phyloP scores from a whole-genome alignment of 768 basidiomycete genomes.

The Dendrothele bispora region DNA sequence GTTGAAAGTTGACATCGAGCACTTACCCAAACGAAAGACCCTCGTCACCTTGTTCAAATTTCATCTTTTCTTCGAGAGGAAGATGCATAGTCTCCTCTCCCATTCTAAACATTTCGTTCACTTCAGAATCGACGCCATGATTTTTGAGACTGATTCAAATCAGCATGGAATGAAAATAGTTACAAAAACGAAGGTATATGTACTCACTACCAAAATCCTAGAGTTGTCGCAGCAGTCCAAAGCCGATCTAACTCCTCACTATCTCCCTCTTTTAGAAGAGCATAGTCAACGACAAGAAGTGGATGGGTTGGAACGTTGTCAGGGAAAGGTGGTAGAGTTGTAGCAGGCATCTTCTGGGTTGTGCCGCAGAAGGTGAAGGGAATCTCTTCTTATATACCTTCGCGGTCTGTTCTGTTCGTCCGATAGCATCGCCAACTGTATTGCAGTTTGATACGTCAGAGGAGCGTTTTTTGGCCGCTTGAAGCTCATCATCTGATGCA shows the following conservation, averaged over 20 bases:
- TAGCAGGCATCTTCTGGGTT: conserved; percentile 3
- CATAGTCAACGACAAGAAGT: conserved; percentile 44
- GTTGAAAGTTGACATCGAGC: not conserved
- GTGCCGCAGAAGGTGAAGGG: not conserved
- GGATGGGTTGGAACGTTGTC: conserved; percentile 39
- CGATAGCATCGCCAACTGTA: no score
- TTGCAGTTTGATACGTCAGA: no score
- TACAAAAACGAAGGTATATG: not conserved
- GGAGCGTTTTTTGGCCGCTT: no score
- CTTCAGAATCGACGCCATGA: conserved; percentile 39
- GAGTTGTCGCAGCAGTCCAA: conserved; percentile 39
- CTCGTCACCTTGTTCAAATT: conserved; percentile 40
- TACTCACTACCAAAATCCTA: conserved; percentile 55
- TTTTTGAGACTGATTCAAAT: conserved; percentile 35
- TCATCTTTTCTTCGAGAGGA: conserved; percentile 41
- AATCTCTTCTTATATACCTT: no score
- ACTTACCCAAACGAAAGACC: conserved; percentile 40
- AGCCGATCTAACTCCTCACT: conserved; percentile 36
- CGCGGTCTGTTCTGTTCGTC: no score
- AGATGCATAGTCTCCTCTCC: conserved; percentile 40
- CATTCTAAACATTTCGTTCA: conserved; percentile 41
- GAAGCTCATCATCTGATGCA: no score
- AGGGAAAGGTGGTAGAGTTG: conserved; percentile 35
- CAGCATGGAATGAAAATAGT: not conserved
- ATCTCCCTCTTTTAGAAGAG: conserved; percentile 31